phyloP scores from a whole-genome alignment of 768 basidiomycete species.

The Dendrothele bispora region DNA sequence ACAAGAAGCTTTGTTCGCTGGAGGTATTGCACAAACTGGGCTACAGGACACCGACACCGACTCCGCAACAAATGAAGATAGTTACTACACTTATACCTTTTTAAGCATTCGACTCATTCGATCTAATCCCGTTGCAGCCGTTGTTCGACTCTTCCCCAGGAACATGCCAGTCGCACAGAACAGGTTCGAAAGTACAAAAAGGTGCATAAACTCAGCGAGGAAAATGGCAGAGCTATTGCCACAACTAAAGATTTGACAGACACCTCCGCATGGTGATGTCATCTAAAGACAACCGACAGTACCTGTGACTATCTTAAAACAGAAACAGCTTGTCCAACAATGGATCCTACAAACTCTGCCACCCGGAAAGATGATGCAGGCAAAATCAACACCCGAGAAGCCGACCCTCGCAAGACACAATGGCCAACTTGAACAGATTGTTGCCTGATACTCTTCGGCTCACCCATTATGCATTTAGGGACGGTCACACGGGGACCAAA shows the following conservation, averaged over 20 bases:
- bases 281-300: constrained; percentile 16
- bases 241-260: constrained; percentile 51
- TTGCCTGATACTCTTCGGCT: no score
- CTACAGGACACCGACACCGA: constrained; percentile 49
- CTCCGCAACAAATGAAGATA: constrained; percentile 53
- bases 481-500: no score
- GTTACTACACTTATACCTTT: constrained; percentile 4
- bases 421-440: constrained; percentile 48
- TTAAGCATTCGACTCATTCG: neutral
- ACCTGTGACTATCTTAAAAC: constrained; percentile 1
- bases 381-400: constrained; percentile 43
- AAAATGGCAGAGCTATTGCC: constrained; percentile 50
- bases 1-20: constrained; percentile 43
- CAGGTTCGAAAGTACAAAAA: constrained; percentile 30
- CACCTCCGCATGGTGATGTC: constrained; percentile 43
- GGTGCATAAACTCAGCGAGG: constrained; percentile 50
- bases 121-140: constrained; percentile 31
- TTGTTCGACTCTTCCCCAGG: constrained; percentile 53
- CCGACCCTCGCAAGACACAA: constrained; percentile 46
- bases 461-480: no score
- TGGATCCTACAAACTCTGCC: constrained; percentile 47
- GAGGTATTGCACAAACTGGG: constrained; percentile 66
- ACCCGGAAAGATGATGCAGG: constrained; percentile 59
- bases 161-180: constrained; percentile 49
- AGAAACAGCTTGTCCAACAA: constrained; percentile 22